phyloP scores from a whole-genome alignment of 1,139 yeast genomes.

The Yamadazyma mexicana region DNA sequence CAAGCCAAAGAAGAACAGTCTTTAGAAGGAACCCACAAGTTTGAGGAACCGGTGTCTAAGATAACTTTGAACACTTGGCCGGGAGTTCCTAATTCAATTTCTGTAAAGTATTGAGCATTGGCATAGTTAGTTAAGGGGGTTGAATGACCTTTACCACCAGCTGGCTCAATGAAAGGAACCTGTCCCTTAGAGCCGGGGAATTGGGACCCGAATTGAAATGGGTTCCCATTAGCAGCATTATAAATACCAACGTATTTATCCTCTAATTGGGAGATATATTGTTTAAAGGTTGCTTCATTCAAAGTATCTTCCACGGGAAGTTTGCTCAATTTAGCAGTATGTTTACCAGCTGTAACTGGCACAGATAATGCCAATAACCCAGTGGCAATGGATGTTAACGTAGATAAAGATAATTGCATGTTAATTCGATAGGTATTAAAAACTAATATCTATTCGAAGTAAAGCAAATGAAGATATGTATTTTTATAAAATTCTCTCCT shows the following conservation, averaged over 20 bases:
- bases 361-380: conserved; percentile 45
- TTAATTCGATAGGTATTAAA: no score
- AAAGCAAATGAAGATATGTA: background rate
- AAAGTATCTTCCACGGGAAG: conserved; percentile 62
- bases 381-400: conserved; percentile 49
- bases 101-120: conserved; percentile 94
- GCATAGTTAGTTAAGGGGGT: conserved; percentile 87
- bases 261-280: conserved; percentile 70
- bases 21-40: conserved; percentile 91
- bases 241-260: conserved; percentile 66
- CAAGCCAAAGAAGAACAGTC: conserved; percentile 95
- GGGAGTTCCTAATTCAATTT: conserved; percentile 87
- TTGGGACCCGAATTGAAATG: conserved; percentile 19
- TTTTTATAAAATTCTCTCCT: background rate
- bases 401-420: conserved; percentile 15
- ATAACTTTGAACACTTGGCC: conserved; percentile 88
- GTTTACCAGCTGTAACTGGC: conserved; percentile 58
- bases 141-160: conserved; percentile 39
- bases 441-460: no score
- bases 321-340: conserved; percentile 63
- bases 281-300: conserved; percentile 57
- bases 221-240: conserved; percentile 37
- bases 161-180: conserved; percentile 44
- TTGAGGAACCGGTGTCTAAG: conserved; percentile 94
- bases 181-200: conserved; percentile 26